These are phyloP conservation scores for Aspergillus sp. DNA, from an alignment of 2,329 filamentous ascomycete species.

Conservation along the genomic window DNA sequence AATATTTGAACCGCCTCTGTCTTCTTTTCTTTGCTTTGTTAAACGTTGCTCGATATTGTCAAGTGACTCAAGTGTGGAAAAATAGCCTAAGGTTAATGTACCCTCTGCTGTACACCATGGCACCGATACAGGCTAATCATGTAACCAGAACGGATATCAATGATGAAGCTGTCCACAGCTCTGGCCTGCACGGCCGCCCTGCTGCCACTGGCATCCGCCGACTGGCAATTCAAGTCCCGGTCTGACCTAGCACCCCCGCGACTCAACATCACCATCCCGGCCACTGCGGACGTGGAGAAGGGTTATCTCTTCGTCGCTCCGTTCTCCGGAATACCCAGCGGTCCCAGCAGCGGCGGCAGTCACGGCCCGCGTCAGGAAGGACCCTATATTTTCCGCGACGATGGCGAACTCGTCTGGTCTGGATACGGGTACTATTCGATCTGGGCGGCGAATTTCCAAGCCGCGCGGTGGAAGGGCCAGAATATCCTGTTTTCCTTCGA, in stretches of 20 bases:
- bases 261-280: constrained; percentile 33
- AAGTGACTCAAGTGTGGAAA: constrained; percentile 9
- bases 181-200: constrained; percentile 1
- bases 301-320: constrained; percentile 35
- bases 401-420: constrained; percentile 52
- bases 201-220: constrained; percentile 22
- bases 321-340: constrained; percentile 22
- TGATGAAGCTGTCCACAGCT: not conserved
- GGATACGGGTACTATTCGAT: constrained; percentile 47
- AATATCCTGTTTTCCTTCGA: constrained; percentile 49
- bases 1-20: no score
- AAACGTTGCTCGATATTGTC: not conserved
- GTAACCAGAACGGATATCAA: not conserved
- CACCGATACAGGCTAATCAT: constrained; percentile 19
- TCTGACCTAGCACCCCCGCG: constrained; percentile 41
- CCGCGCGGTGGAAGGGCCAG: constrained; percentile 42
- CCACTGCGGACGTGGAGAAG: constrained; percentile 24
- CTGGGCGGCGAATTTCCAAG: constrained; percentile 48
- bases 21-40: not conserved
- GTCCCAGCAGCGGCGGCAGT: constrained; percentile 5
- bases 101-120: constrained; percentile 16
- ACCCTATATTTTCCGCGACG: constrained; percentile 49
- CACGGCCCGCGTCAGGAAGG: constrained; percentile 42
- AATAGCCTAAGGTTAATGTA: constrained; percentile 26
- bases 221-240: constrained; percentile 43